These are phyloP conservation scores for Typha latifolia DNA, from an alignment of 176 grass and related monocot species.

Conservation along the genomic window DNA sequence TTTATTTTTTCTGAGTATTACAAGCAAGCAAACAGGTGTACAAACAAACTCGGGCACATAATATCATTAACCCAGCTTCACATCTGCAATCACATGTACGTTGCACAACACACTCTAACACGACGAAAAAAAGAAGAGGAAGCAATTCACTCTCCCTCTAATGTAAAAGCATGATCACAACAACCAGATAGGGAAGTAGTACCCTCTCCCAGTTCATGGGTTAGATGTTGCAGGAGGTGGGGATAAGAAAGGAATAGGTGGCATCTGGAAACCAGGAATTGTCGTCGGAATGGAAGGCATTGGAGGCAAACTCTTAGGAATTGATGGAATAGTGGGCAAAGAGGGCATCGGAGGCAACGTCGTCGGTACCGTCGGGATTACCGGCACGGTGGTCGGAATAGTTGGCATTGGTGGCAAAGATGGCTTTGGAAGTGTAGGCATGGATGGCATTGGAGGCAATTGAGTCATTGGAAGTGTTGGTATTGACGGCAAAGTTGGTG, in stretches of 20 bases:
- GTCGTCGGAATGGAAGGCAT: conserved; percentile 36
- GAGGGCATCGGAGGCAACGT: conserved; percentile 8
- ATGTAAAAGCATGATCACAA: neutral
- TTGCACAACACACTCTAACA: conserved; percentile 8
- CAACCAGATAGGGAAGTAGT: conserved; percentile 14
- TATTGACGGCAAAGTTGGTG: conserved; percentile 22
- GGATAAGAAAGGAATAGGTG: conserved; percentile 38
- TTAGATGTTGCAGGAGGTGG: conserved; percentile 33
- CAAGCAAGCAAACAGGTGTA: no score
- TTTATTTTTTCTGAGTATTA: no score
- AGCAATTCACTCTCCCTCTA: conserved; percentile 8
- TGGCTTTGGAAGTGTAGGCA: conserved; percentile 4
- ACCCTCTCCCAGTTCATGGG: conserved; percentile 31
- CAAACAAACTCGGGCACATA: no score
- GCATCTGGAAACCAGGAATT: conserved; percentile 43
- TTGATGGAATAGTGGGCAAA: conserved; percentile 38
- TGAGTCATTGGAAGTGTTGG: neutral
- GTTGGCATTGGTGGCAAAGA: conserved; percentile 2
- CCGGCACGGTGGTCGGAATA: neutral
- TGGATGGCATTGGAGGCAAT: neutral
- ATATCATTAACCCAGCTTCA: no score
- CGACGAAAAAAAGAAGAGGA: neutral
- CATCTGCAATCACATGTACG: no score
- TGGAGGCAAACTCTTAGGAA: conserved; percentile 40
- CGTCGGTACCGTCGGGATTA: neutral